Conservation (phyloP, 208 protist genomes). For the Leishmania amazonensis region DNA sequence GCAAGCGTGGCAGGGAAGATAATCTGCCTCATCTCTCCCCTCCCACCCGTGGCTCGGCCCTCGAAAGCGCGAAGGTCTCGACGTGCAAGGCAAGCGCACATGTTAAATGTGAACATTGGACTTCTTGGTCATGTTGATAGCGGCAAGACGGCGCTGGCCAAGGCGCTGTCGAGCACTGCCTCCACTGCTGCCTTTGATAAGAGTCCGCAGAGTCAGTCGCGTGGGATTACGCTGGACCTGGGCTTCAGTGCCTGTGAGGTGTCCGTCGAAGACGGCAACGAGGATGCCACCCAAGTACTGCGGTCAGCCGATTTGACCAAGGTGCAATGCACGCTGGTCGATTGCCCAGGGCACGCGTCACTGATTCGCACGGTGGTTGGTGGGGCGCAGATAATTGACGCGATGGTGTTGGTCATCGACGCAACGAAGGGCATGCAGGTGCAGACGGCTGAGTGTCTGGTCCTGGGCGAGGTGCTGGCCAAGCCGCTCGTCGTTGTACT, state of each 20-base stretch:
- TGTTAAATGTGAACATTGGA: conserved; percentile 96
- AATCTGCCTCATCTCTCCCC: neutral
- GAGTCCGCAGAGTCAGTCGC: conserved; percentile 94
- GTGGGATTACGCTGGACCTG: conserved; percentile 98
- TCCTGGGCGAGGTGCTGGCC: conserved; percentile 78
- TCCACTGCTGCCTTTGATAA: conserved; percentile 98
- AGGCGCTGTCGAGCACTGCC: conserved; percentile 89
- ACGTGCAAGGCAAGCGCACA: neutral
- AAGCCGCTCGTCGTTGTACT: conserved; percentile 94
- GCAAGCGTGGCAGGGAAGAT: neutral
- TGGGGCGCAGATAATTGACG: conserved; percentile 98
- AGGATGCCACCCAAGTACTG: conserved; percentile 14
- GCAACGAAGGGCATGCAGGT: conserved; percentile 97
- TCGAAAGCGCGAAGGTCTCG: neutral
- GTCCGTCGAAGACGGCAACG: conserved; percentile 23
- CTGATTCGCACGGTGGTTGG: conserved; percentile 98
- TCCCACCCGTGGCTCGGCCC: neutral
- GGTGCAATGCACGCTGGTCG: conserved; percentile 95
- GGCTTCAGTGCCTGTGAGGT: conserved; percentile 94
- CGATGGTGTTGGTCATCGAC: conserved; percentile 98
- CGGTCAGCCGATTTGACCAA: conserved; percentile 22
- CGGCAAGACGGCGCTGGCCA: conserved; percentile 96
- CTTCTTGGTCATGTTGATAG: conserved; percentile 98
- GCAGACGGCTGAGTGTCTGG: conserved; percentile 97
- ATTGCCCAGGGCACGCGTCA: conserved; percentile 98